These are phyloP conservation scores for Pseudocercospora eumusae DNA, from an alignment of 2,329 filamentous ascomycete species.

Conservation along the genomic window DNA sequence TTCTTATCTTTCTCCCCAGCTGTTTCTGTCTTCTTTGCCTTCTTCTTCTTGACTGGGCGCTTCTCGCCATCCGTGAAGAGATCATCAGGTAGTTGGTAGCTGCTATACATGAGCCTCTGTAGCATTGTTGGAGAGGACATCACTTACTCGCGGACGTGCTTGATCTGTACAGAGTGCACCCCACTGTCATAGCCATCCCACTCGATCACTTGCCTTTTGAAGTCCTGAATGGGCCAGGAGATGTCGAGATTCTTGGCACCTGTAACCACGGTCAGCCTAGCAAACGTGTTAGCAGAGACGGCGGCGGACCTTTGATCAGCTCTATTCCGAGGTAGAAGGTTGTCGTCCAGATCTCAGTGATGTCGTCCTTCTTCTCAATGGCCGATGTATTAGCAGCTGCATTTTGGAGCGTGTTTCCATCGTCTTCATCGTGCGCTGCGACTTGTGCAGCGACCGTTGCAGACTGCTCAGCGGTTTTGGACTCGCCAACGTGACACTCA, in stretches of 20 bases:
- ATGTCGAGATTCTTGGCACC: constrained; percentile 73
- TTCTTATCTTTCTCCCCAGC: constrained; percentile 40
- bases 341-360: constrained; percentile 72
- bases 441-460: constrained; percentile 53
- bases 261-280: constrained; percentile 37
- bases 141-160: constrained; percentile 80
- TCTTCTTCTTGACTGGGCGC: constrained; percentile 47
- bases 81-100: constrained; percentile 84
- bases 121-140: neutral
- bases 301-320: constrained; percentile 50
- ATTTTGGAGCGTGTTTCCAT: constrained; percentile 41
- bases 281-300: neutral
- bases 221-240: constrained; percentile 79
- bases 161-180: constrained; percentile 76
- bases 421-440: constrained; percentile 48
- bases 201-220: constrained; percentile 76
- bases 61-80: constrained; percentile 79
- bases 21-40: constrained; percentile 41
- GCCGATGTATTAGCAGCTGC: constrained; percentile 30
- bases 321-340: constrained; percentile 94
- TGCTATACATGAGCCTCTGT: constrained; percentile 42
- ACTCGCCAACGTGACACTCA: constrained; percentile 61
- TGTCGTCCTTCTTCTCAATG: constrained; percentile 44
- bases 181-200: constrained; percentile 75
- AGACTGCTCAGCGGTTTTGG: constrained; percentile 56